These are phyloP conservation scores for Russula abietina DNA, from an alignment of 768 basidiomycete species.

Conservation along the genomic window DNA sequence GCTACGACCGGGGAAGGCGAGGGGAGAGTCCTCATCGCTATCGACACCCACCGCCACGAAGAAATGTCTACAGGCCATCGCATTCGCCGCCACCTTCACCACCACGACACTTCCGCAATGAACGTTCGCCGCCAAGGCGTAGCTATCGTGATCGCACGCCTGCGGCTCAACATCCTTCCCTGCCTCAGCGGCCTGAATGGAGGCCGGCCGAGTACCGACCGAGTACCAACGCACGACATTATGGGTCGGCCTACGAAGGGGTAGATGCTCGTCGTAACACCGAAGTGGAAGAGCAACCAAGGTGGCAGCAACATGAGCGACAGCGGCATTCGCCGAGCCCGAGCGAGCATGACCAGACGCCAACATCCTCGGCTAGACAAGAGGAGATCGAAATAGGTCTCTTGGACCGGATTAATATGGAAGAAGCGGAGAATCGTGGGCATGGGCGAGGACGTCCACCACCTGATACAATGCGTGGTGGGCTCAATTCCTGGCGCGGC, in stretches of 20 bases:
- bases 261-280: not conserved
- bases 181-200: not conserved
- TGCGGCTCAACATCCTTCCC: not conserved
- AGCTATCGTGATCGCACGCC: not conserved
- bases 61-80: not conserved
- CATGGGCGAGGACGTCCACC: slow-evolving; percentile 3
- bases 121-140: not conserved
- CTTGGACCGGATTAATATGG: slow-evolving; percentile 10
- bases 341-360: not conserved
- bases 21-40: not conserved
- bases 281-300: not conserved
- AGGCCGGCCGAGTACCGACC: not conserved
- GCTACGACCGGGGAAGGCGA: slow-evolving; percentile 1
- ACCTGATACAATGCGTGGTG: not conserved
- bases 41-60: not conserved
- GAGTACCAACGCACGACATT: not conserved
- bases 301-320: not conserved
- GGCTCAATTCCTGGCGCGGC: slow-evolving; percentile 3
- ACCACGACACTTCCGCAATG: slow-evolving; percentile 2
- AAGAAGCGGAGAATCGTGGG: not conserved
- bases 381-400: slow-evolving; percentile 9
- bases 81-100: slow-evolving; percentile 8
- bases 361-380: not conserved
- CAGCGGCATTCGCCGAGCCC: not conserved
- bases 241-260: not conserved